Evolutionary conservation across 139 green algal species (phyloP).

Genomic region (Picochlorum sp.): DNA sequence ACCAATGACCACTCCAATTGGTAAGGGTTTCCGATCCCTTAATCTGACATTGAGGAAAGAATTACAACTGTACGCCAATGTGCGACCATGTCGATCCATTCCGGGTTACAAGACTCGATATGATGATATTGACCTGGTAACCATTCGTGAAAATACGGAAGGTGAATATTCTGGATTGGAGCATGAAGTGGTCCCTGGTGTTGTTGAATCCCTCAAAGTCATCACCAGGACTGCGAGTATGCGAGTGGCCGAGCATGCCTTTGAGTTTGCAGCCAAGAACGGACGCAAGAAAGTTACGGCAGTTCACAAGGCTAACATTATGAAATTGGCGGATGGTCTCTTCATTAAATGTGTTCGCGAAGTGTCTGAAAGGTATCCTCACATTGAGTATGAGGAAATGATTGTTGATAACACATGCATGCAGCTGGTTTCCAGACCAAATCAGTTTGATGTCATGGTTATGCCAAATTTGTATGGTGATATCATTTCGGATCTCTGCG

Average conservation of each 20-base stretch:
- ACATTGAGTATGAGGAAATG: conserved; percentile 90
- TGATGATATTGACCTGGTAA: conserved; percentile 89
- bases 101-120: conserved; percentile 93
- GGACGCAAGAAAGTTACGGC: conserved; percentile 61
- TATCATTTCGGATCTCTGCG: conserved; percentile 92
- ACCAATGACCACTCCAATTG: conserved; percentile 95
- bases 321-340: conserved; percentile 92
- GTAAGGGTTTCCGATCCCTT: conserved; percentile 83
- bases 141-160: conserved; percentile 96
- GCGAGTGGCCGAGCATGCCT: conserved; percentile 85
- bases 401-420: conserved; percentile 98
- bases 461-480: conserved; percentile 97
- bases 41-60: conserved; percentile 96
- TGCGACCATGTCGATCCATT: conserved; percentile 86
- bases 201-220: conserved; percentile 91
- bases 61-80: conserved; percentile 91
- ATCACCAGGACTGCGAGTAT: conserved; percentile 77
- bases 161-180: conserved; percentile 94
- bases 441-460: conserved; percentile 88
- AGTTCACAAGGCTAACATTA: conserved; percentile 91
- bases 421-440: conserved; percentile 67
- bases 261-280: conserved; percentile 80
- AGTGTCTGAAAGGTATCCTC: conserved; percentile 63
- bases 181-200: conserved; percentile 87
- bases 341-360: conserved; percentile 77